Conservation (phyloP, 768 basidiomycete genomes). For the Tylopilus rubrobrunneus region DNA sequence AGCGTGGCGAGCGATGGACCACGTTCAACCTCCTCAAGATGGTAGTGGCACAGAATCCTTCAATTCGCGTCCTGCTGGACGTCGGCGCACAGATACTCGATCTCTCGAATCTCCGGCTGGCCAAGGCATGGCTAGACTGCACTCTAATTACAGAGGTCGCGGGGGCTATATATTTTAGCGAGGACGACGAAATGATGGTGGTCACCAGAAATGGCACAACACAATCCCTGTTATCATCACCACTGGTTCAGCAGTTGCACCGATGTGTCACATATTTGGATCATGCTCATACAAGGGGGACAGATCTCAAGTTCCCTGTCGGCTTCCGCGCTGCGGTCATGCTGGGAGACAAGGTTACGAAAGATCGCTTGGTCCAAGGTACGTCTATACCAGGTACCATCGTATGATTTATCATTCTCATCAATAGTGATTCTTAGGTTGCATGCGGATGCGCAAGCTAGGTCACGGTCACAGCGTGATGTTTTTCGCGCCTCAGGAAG, state of each 20-base stretch:
- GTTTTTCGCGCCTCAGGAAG: neutral
- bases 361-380: conserved; percentile 1
- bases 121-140: neutral
- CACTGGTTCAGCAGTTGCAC: neutral
- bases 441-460: neutral
- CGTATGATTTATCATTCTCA: neutral
- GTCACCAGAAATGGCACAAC: neutral
- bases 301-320: neutral
- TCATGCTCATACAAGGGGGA: neutral
- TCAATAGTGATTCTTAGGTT: neutral
- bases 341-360: neutral
- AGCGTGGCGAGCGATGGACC: neutral
- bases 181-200: neutral
- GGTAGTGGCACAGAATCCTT: neutral
- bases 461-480: neutral
- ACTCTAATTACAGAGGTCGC: neutral
- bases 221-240: neutral
- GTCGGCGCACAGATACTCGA: neutral
- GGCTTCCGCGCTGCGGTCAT: neutral
- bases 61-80: neutral
- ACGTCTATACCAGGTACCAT: too few relatives aligned
- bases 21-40: neutral
- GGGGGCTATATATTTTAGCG: neutral
- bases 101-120: neutral
- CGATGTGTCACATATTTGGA: neutral